These are phyloP conservation scores for Phaeodactylum tricornutum DNA, from an alignment of 108 stramenopile species.

Conservation along the genomic window DNA sequence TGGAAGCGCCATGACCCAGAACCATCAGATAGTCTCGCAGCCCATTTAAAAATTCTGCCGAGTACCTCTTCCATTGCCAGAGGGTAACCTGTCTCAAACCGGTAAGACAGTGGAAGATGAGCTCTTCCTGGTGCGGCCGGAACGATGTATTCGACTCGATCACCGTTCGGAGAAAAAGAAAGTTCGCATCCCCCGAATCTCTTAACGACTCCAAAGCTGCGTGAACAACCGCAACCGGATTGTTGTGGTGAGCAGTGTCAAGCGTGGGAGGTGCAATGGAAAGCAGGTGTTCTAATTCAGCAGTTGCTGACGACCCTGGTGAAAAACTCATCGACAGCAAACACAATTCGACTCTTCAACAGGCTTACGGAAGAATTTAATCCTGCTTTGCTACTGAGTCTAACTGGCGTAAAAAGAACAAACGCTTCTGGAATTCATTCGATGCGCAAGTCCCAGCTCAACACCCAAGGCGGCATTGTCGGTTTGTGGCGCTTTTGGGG, in stretches of 20 bases:
- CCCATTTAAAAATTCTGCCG: slow-evolving; percentile 17
- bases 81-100: slow-evolving; percentile 63
- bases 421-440: too few relatives aligned
- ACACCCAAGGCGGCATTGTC: too few relatives aligned
- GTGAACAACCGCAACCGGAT: slow-evolving; percentile 31
- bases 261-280: slow-evolving; percentile 34
- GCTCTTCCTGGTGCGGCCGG: slow-evolving; percentile 37
- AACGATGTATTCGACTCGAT: slow-evolving; percentile 28
- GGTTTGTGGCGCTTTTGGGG: too few relatives aligned
- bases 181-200: slow-evolving; percentile 52
- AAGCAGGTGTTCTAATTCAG: slow-evolving; percentile 43
- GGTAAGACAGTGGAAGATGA: slow-evolving; percentile 70
- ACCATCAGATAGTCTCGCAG: slow-evolving; percentile 51
- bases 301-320: slow-evolving; percentile 16
- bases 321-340: background rate
- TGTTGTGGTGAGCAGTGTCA: slow-evolving; percentile 3
- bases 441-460: too few relatives aligned
- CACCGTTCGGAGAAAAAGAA: slow-evolving; percentile 54
- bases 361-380: too few relatives aligned
- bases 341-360: background rate
- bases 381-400: too few relatives aligned
- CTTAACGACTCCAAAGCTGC: slow-evolving; percentile 61
- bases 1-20: slow-evolving; percentile 12
- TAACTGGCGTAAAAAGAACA: too few relatives aligned
- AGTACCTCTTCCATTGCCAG: slow-evolving; percentile 29